Evolutionary conservation across 2,329 filamentous ascomycete genomes (phyloP).

Genomic region (Madurella mycetomatis): DNA sequence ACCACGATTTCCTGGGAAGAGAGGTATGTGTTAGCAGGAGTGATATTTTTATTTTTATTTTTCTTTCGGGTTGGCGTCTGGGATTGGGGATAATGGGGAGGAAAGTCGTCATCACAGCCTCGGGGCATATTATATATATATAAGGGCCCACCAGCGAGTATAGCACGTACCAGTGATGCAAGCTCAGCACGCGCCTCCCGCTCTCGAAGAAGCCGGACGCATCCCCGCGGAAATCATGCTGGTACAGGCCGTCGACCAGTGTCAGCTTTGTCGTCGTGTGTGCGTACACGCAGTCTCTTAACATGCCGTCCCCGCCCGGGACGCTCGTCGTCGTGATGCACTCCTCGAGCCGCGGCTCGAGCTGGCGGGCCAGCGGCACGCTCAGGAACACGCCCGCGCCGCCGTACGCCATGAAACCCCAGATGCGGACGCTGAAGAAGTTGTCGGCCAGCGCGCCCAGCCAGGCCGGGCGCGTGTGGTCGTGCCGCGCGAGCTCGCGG

Average conservation of each 20-base stretch:
- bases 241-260: conserved; percentile 50
- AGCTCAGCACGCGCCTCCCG: conserved; percentile 48
- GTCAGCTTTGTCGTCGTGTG: conserved; percentile 52
- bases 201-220: conserved; percentile 58
- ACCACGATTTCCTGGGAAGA: conserved; percentile 49
- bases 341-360: conserved; percentile 44
- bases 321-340: conserved; percentile 43
- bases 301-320: conserved; percentile 53
- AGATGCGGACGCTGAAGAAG: conserved; percentile 45
- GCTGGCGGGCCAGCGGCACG: conserved; percentile 44
- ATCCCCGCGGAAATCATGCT: conserved; percentile 54
- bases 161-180: conserved; percentile 49
- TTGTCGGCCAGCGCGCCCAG: conserved; percentile 57
- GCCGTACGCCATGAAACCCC: conserved; percentile 57
- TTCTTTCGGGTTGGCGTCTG: too few species aligned
- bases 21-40: neutral
- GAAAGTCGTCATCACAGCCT: neutral
- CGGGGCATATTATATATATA: neutral
- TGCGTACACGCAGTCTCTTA: conserved; percentile 53
- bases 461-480: conserved; percentile 48
- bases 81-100: too few species aligned
- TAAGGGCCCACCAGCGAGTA: neutral
- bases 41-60: too few species aligned
- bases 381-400: conserved; percentile 58
- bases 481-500: conserved; percentile 42